Evolutionary conservation across 2,329 filamentous ascomycete species (phyloP), one percentile per base, ranked within the genome.

Genomic region (Tothia fuscella): DNA sequence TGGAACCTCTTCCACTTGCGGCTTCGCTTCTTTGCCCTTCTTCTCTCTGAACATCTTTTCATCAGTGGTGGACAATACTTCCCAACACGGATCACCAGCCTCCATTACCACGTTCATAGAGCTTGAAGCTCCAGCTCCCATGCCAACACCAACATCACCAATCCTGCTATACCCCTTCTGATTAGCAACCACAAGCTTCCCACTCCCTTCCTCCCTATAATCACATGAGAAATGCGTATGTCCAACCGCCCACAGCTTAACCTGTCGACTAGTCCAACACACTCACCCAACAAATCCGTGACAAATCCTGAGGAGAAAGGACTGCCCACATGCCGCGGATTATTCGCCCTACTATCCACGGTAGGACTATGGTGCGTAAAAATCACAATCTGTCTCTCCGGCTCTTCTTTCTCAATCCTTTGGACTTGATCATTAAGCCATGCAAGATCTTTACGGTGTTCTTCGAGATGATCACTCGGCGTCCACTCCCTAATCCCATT

Each of bases 161-260:
- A n/a, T n/a, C n/a, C n/a, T 80, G 31, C 21, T 33, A 20, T 63
- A 64, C 0, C 64, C 63, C 38, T 53, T 49, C 46, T 68, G 63
- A 42, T 67, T 64, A 1, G 64, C 47, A 3, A 64, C 9, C 4
- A 66, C 44, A 21, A 63, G 53, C 42, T 62, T 54, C 3, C 41
- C 50, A 0, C 44, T 53, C 5, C 48, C 41, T 12, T 53, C 51
- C 3, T 59, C 55, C 4, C 43, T 20, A 43, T 62, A 64, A 29
- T 63, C 58, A 48, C 64, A 68, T 43, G 65, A 68, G 47, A 56
- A 67, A 47, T 70, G 66, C 9, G 67, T 71, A 45, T 71, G 67
- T 0, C 67, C 66, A 52, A 70, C 71, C 0, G 58, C 66, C 67
- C 66, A 72, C 0, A 65, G 22, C 49, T 54, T 61, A 14, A 69